phyloP scores from a whole-genome alignment of 306 rosid genomes.

The Hylodesmum podocarpum region DNA sequence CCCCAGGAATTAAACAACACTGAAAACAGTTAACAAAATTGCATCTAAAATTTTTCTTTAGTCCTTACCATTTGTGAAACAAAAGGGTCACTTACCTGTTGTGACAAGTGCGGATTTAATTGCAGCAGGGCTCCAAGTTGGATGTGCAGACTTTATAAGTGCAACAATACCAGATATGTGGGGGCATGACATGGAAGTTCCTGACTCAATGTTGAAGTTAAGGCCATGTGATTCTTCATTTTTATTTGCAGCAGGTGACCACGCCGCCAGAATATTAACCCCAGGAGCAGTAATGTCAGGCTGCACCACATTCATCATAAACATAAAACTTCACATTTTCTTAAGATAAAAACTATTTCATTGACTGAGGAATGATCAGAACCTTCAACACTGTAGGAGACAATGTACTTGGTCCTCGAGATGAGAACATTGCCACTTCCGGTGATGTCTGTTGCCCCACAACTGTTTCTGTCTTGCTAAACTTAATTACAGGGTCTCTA shows the following conservation, averaged over 20 bases:
- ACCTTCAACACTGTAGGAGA: conserved; percentile 70
- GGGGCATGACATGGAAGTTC: conserved; percentile 68
- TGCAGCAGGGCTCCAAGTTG: conserved; percentile 72
- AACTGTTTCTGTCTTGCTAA: conserved; percentile 45
- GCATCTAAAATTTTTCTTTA: no score
- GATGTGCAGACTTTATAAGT: conserved; percentile 47
- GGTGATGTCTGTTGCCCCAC: conserved; percentile 63
- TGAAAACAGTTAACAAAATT: no score
- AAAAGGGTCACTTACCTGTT: no score
- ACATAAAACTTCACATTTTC: not conserved
- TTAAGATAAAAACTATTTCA: not conserved
- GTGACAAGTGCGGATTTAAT: conserved; percentile 58
- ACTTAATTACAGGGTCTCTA: conserved; percentile 56
- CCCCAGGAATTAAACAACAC: no score
- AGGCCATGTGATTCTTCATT: conserved; percentile 5
- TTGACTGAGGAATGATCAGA: conserved; percentile 2
- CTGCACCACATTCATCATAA: conserved; percentile 37
- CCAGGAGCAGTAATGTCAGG: conserved; percentile 76
- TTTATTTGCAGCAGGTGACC: conserved; percentile 45
- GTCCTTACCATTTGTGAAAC: no score
- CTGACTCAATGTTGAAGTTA: conserved; percentile 50
- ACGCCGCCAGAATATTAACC: conserved; percentile 62
- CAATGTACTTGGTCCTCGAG: conserved; percentile 61
- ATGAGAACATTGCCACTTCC: conserved; percentile 67
- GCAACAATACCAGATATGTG: conserved; percentile 55